Evolutionary conservation across 768 basidiomycete species (phyloP).

Genomic region (Dacryopinax primogenitus): DNA sequence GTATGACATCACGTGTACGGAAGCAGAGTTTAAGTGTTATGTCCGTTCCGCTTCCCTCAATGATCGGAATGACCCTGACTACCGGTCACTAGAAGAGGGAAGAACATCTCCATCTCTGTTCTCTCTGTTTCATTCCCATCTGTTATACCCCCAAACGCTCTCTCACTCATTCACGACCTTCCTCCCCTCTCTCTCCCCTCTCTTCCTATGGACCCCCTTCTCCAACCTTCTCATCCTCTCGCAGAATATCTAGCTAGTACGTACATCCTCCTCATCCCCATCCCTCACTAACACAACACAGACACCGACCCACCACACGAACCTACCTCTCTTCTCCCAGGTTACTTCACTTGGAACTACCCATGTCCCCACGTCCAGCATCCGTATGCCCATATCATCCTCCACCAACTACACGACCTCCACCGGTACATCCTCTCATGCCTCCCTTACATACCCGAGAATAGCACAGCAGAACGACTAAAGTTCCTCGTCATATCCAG

Average conservation of each 20-base stretch:
- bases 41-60: too few relatives aligned
- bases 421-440: neutral
- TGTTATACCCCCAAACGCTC: too few relatives aligned
- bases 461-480: neutral
- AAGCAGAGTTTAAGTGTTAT: too few relatives aligned
- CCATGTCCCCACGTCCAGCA: neutral
- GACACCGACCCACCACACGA: neutral
- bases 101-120: too few relatives aligned
- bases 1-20: too few relatives aligned
- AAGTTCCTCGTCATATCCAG: neutral
- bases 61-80: too few relatives aligned
- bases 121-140: too few relatives aligned
- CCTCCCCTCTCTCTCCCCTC: neutral
- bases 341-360: neutral
- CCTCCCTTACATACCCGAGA: neutral
- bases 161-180: neutral
- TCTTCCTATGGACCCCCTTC: neutral
- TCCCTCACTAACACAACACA: neutral
- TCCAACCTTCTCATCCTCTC: neutral
- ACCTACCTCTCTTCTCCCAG: neutral
- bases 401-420: neutral
- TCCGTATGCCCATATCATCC: neutral
- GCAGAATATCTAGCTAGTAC: neutral
- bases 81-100: too few relatives aligned
- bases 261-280: neutral